Conservation (phyloP, 177 flowering plant genomes). For the Vitis hybrid region DNA sequence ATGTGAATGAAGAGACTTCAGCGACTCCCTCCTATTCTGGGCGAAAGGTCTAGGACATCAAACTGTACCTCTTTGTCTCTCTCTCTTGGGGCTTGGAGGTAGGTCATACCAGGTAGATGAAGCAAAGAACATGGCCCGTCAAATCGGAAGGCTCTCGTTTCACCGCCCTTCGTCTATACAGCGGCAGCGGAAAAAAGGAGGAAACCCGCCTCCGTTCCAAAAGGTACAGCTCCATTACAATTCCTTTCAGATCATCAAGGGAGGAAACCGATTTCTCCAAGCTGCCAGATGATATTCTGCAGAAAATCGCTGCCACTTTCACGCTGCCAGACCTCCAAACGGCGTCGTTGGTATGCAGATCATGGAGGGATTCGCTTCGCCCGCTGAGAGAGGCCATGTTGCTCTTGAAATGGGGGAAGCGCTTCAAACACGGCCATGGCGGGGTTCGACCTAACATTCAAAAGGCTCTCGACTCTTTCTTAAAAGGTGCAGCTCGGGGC, state of each 20-base stretch:
- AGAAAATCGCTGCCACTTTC: constrained; percentile 57
- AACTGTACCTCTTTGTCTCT: not conserved
- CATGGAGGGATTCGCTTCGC: constrained; percentile 79
- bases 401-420: constrained; percentile 72
- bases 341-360: constrained; percentile 72
- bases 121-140: constrained; percentile 43
- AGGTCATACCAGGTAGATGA: constrained; percentile 15
- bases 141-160: constrained; percentile 31
- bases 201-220: not conserved
- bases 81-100: not conserved
- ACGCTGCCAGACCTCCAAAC: constrained; percentile 48
- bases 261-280: constrained; percentile 48
- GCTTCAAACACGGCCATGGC: constrained; percentile 82
- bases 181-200: not conserved
- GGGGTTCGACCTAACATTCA: constrained; percentile 54
- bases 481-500: constrained; percentile 81
- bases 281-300: constrained; percentile 70
- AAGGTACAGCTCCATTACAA: constrained; percentile 7
- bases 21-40: no score
- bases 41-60: not conserved
- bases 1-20: no score
- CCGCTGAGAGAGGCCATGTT: constrained; percentile 91
- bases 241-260: constrained; percentile 4
- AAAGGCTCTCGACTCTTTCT: constrained; percentile 79
- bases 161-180: constrained; percentile 24